Percentiles rank a stretch among this genome's conserved stretches.
Evolutionary conservation across 2,329 filamentous ascomycete genomes (phyloP).

Genomic region (Penicillium sp.): DNA sequence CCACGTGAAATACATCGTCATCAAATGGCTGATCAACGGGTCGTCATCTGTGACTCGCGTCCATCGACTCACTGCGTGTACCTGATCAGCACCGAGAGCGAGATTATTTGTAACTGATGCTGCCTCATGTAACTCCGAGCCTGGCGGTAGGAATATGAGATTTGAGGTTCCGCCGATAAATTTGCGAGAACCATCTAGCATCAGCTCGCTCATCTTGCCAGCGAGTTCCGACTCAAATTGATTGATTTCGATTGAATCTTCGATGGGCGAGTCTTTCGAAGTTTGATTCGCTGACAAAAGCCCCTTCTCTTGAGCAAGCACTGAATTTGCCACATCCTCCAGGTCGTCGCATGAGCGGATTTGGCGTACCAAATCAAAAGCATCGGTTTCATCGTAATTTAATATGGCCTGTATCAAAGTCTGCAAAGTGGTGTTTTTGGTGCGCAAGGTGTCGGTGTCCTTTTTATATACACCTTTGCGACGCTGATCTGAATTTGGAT

Average conservation of each 20-base stretch:
- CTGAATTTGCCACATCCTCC: slow-evolving; percentile 64
- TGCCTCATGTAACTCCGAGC: slow-evolving; percentile 49
- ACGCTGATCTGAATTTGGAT: slow-evolving; percentile 92
- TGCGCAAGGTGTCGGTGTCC: slow-evolving; percentile 85
- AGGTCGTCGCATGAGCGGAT: slow-evolving; percentile 83
- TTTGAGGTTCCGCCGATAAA: slow-evolving; percentile 96
- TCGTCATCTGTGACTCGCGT: slow-evolving; percentile 80
- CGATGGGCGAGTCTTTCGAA: slow-evolving; percentile 29
- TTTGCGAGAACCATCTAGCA: slow-evolving; percentile 81
- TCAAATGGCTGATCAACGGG: slow-evolving; percentile 77
- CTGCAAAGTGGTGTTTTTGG: slow-evolving; percentile 82
- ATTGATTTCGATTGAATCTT: slow-evolving; percentile 43
- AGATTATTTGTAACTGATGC: slow-evolving; percentile 44
- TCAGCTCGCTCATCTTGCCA: slow-evolving; percentile 88
- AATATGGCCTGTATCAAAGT: slow-evolving; percentile 91
- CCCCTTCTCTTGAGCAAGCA: slow-evolving; percentile 57
- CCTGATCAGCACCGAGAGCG: slow-evolving; percentile 54
- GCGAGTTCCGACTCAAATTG: slow-evolving; percentile 77
- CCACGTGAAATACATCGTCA: slow-evolving; percentile 98
- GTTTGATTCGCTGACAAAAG: slow-evolving; percentile 42
- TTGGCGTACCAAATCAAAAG: slow-evolving; percentile 75
- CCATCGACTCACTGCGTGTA: slow-evolving; percentile 78
- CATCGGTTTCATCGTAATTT: slow-evolving; percentile 86
- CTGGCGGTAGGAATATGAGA: slow-evolving; percentile 72
- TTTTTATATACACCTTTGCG: slow-evolving; percentile 97